These are phyloP conservation scores for Saturnispora besseyi DNA, from an alignment of 805 yeast species.

Conservation along the genomic window DNA sequence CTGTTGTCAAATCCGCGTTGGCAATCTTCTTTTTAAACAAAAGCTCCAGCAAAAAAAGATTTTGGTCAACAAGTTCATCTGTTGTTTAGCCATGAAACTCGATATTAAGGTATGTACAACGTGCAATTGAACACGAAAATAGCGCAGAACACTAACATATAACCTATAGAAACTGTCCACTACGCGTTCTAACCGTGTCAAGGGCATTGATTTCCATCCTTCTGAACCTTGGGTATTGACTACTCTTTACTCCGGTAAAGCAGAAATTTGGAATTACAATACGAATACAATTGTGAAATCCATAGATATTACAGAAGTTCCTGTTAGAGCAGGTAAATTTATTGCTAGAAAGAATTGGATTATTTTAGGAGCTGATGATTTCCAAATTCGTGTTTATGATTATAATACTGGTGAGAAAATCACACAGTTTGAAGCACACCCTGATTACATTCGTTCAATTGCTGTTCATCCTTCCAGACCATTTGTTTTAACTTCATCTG, in stretches of 20 bases:
- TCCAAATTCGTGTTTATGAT: constrained; percentile 86
- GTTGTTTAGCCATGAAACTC: constrained; percentile 32
- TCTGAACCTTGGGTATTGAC: constrained; percentile 94
- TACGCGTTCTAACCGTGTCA: constrained; percentile 91
- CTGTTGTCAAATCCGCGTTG: too few relatives aligned
- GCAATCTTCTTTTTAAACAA: neutral
- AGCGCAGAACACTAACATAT: constrained; percentile 4
- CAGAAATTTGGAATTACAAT: constrained; percentile 92
- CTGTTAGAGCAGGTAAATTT: constrained; percentile 91
- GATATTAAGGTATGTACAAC: constrained; percentile 35
- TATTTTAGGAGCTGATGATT: constrained; percentile 93
- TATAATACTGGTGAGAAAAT: constrained; percentile 93
- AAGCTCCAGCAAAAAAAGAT: neutral
- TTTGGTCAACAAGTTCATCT: neutral
- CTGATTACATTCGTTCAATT: constrained; percentile 88
- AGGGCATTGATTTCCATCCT: constrained; percentile 97
- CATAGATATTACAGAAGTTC: constrained; percentile 90
- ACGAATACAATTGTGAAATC: constrained; percentile 76
- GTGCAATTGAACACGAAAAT: neutral
- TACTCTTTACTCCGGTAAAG: constrained; percentile 81
- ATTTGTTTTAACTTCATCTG: constrained; percentile 78
- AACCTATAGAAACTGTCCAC: constrained; percentile 60
- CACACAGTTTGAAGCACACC: constrained; percentile 95
- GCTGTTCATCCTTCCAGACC: constrained; percentile 95
- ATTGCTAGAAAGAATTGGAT: constrained; percentile 97